Conservation (phyloP, 495 filamentous ascomycete species). For the Penicillium arizonense region DNA sequence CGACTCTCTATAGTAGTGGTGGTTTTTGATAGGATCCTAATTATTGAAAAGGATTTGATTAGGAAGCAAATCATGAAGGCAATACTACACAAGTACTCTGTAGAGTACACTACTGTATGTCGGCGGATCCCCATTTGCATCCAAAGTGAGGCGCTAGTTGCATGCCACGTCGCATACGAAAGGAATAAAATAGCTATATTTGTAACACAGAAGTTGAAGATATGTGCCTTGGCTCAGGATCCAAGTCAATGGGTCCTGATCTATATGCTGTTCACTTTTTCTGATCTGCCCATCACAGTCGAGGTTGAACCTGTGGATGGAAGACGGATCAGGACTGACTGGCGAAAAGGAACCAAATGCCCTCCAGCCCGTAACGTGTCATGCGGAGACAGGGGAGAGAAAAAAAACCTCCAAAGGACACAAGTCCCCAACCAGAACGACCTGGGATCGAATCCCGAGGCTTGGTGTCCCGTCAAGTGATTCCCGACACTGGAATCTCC, state of each 20-base stretch:
- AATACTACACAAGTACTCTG: too few species aligned
- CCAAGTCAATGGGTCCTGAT: constrained; percentile 13
- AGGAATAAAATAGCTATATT: constrained; percentile 16
- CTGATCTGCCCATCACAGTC: constrained; percentile 25
- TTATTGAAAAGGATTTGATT: too few species aligned
- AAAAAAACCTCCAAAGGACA: constrained; percentile 1
- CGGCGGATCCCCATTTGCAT: neutral
- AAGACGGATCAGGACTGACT: constrained; percentile 25
- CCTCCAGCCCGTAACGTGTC: constrained; percentile 30
- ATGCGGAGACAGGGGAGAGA: constrained; percentile 5
- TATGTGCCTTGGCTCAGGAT: constrained; percentile 24
- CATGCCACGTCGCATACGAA: constrained; percentile 7
- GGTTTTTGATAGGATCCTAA: neutral
- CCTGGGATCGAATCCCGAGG: constrained; percentile 7
- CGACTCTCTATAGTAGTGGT: neutral
- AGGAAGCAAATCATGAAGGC: too few species aligned
- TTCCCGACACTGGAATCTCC: neutral
- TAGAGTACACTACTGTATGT: constrained; percentile 1
- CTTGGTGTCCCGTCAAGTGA: constrained; percentile 6
- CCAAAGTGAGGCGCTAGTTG: constrained; percentile 9
- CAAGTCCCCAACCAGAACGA: neutral
- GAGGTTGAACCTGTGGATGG: constrained; percentile 16
- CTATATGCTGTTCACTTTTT: constrained; percentile 32
- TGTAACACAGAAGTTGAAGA: constrained; percentile 15
- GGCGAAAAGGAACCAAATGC: constrained; percentile 39